Evolutionary conservation across 176 grass and related monocot genomes (phyloP), one percentile per base, ranked within the genome.

Genomic region (Phoenix dactylifera): DNA sequence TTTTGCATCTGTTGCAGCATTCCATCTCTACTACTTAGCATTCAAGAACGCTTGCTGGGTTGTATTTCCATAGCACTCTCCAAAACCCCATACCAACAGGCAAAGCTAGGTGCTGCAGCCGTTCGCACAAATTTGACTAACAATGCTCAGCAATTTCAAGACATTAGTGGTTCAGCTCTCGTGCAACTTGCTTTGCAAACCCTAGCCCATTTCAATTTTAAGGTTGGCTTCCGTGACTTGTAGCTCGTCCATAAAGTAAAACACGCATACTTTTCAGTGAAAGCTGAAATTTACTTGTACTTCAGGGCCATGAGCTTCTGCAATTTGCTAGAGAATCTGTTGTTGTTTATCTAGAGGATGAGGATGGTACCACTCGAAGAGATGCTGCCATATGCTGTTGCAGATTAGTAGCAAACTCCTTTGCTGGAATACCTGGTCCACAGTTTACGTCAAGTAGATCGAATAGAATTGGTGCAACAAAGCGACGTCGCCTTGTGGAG

Each of bases 271-370:
- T 22, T 12, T 24, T 9, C 10, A 64, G 1, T 80, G 23, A 54
- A 15, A 50, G 57, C 16, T 53, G 60, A 51, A 55, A 71, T 70
- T 20, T 65, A 53, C 80, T 54, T 75, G 29, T 85, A 49, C 69
- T 84, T 77, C 78, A 97, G 92, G 92, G 92, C 66, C 84, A 97
- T 64, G 92, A 97, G 73, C 92, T 97, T 71, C 78, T 97, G 52
- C 83, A 90, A 80, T 91, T 91, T 67, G 81, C 87, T 62, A 85
- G 75, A 85, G 87, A 91, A 49, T 83, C 80, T 76, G 92, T 85
- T 68, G 78, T 97, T 68, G 58, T 79, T 67, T 97, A 91, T 83
- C 67, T 97, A 72, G 92, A 97, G 63, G 92, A 91, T 64, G 87
- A 97, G 60, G 92, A 97, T 80, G 83, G 78, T 50, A 85, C 57